Conservation (phyloP, 2,329 filamentous ascomycete genomes). For the Erysiphe pulchra region DNA sequence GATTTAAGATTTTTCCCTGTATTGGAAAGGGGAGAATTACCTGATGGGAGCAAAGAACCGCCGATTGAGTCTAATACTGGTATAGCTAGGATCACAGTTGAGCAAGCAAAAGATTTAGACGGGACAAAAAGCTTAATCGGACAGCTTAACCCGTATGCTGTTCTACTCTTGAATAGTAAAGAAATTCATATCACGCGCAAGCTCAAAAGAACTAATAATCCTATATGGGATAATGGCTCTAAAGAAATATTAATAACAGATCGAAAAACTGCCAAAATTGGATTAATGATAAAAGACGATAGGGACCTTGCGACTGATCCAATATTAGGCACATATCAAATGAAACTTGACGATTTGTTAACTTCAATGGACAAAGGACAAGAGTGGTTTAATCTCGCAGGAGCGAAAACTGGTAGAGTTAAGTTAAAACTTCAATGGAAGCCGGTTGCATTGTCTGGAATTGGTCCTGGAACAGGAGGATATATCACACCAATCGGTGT, state of each 20-base stretch:
- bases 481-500: slow-evolving; percentile 89
- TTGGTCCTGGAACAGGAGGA: slow-evolving; percentile 52
- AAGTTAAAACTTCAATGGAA: slow-evolving; percentile 93
- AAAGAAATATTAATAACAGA: slow-evolving; percentile 94
- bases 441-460: slow-evolving; percentile 65
- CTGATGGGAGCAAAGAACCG: slow-evolving; percentile 55
- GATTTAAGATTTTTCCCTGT: slow-evolving; percentile 94
- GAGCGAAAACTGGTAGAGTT: slow-evolving; percentile 56
- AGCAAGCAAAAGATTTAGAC: slow-evolving; percentile 91
- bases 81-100: slow-evolving; percentile 77
- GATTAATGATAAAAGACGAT: slow-evolving; percentile 85
- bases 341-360: slow-evolving; percentile 82
- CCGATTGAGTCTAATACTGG: slow-evolving; percentile 78
- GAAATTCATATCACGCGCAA: slow-evolving; percentile 75
- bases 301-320: slow-evolving; percentile 65
- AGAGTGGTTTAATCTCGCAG: slow-evolving; percentile 82
- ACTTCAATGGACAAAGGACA: slow-evolving; percentile 78
- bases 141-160: slow-evolving; percentile 71
- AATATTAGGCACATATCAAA: slow-evolving; percentile 74
- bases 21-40: slow-evolving; percentile 41
- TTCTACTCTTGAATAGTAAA: slow-evolving; percentile 73
- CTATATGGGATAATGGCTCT: slow-evolving; percentile 77
- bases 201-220: slow-evolving; percentile 90
- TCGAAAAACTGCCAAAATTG: slow-evolving; percentile 68
- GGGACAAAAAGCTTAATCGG: slow-evolving; percentile 79